phyloP scores from a whole-genome alignment of 768 basidiomycete species.

The Auriscalpium orientale region DNA sequence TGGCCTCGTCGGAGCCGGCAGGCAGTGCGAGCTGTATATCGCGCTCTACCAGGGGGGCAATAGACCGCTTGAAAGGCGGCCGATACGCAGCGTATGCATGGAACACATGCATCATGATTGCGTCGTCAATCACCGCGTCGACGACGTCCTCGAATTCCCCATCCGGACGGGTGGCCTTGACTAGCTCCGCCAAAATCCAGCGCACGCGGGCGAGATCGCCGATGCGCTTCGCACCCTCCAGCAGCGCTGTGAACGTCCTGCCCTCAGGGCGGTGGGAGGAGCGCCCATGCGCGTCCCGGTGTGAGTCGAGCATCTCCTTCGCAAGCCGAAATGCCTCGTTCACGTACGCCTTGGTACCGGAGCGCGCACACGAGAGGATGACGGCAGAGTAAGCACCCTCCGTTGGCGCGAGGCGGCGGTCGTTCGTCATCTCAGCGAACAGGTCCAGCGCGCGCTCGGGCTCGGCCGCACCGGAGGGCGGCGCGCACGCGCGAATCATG shows the following conservation, averaged over 20 bases:
- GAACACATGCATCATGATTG: conserved; percentile 77
- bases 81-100: conserved; percentile 80
- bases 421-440: conserved; percentile 86
- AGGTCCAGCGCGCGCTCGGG: conserved; percentile 91
- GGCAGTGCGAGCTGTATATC: background rate
- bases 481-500: conserved; percentile 87
- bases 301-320: conserved; percentile 76
- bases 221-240: conserved; percentile 82
- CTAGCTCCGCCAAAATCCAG: conserved; percentile 88
- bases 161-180: conserved; percentile 27
- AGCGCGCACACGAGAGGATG: conserved; percentile 72
- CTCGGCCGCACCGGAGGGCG: conserved; percentile 50
- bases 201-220: conserved; percentile 78
- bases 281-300: conserved; percentile 57
- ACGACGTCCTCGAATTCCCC: conserved; percentile 19
- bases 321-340: conserved; percentile 80
- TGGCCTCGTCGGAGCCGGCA: background rate
- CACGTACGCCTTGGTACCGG: conserved; percentile 55
- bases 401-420: conserved; percentile 55
- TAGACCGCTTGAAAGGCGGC: conserved; percentile 54
- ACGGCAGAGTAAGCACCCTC: conserved; percentile 70
- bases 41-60: conserved; percentile 35
- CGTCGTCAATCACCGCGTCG: conserved; percentile 44
- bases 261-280: conserved; percentile 52
- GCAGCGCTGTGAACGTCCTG: conserved; percentile 71